Evolutionary conservation across 2,329 filamentous ascomycete species (phyloP).

Genomic region (Ceratocystis colombiana): DNA sequence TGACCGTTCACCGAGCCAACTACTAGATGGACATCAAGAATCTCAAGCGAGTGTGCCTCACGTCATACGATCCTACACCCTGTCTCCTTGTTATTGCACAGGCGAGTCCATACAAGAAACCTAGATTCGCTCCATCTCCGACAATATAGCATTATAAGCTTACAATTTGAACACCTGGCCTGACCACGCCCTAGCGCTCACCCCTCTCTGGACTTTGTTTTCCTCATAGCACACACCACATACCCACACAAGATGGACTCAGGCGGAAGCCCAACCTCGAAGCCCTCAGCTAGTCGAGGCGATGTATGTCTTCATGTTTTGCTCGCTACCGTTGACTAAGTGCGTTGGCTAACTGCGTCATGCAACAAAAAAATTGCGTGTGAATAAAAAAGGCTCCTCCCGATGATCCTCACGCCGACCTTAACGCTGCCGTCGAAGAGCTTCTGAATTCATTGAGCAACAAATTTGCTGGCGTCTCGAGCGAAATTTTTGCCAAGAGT

Average conservation of each 20-base stretch:
- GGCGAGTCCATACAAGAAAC: not conserved
- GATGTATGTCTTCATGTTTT: slow-evolving; percentile 14
- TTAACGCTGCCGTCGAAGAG: slow-evolving; percentile 74
- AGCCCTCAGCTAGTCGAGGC: slow-evolving; percentile 13
- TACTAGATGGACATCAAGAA: not conserved
- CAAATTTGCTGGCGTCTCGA: slow-evolving; percentile 76
- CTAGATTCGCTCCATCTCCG: not conserved
- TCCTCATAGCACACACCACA: not conserved
- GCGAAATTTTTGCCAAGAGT: slow-evolving; percentile 85
- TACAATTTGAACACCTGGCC: not conserved
- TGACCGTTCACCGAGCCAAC: not conserved
- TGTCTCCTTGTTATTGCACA: not conserved
- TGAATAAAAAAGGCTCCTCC: slow-evolving; percentile 26
- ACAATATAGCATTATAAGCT: not conserved
- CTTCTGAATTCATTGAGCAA: slow-evolving; percentile 72
- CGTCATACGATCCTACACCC: not conserved
- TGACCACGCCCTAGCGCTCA: not conserved
- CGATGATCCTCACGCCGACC: slow-evolving; percentile 43
- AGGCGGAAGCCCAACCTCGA: slow-evolving; percentile 18
- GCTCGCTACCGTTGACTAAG: not conserved
- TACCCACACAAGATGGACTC: slow-evolving; percentile 16
- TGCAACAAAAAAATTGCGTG: slow-evolving; percentile 24
- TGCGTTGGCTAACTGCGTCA: not conserved
- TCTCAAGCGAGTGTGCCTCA: not conserved
- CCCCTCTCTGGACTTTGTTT: not conserved